A percentile compares a stretch with the other conserved stretches of the same genome.
phyloP scores from a whole-genome alignment of 495 filamentous ascomycete genomes.

The Aspergillus taichungensis region DNA sequence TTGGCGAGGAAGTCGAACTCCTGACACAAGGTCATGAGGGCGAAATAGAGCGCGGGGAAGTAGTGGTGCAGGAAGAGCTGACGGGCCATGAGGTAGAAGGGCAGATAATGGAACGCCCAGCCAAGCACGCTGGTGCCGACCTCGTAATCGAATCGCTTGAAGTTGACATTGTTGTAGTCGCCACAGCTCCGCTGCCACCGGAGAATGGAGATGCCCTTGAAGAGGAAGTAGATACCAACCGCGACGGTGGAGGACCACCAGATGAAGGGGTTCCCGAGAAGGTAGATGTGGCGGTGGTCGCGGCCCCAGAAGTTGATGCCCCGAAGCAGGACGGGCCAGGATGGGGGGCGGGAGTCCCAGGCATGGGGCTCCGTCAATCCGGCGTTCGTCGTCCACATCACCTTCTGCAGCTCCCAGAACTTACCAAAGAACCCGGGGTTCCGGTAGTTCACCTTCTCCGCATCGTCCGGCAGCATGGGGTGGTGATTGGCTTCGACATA shows the following conservation, averaged over 20 bases:
- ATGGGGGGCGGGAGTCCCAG: slow-evolving; percentile 92
- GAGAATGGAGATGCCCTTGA: slow-evolving; percentile 82
- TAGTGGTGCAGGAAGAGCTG: slow-evolving; percentile 98
- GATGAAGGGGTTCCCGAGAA: slow-evolving; percentile 89
- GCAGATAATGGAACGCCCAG: slow-evolving; percentile 96
- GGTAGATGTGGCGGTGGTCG: slow-evolving; percentile 87
- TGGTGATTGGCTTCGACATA: slow-evolving; percentile 88
- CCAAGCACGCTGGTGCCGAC: slow-evolving; percentile 82
- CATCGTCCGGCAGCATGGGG: slow-evolving; percentile 58
- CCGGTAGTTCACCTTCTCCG: slow-evolving; percentile 90
- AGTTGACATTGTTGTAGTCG: slow-evolving; percentile 71
- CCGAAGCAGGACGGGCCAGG: slow-evolving; percentile 86
- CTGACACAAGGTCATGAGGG: slow-evolving; percentile 80
- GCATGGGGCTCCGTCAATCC: slow-evolving; percentile 93
- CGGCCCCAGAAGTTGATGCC: slow-evolving; percentile 99
- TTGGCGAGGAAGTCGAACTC: slow-evolving; percentile 73
- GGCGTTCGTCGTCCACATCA: slow-evolving; percentile 98
- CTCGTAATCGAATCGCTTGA: slow-evolving; percentile 97
- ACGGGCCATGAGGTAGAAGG: slow-evolving; percentile 95
- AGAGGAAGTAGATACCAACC: slow-evolving; percentile 63
- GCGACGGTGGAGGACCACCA: slow-evolving; percentile 90
- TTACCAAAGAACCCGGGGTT: slow-evolving; percentile 96
- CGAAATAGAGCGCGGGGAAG: slow-evolving; percentile 91
- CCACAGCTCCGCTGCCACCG: slow-evolving; percentile 88
- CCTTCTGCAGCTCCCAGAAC: slow-evolving; percentile 98